Percentiles rank a stretch among this genome's conserved stretches.
Conservation (phyloP, 441 rosid genomes). For the Geranium incanum region DNA sequence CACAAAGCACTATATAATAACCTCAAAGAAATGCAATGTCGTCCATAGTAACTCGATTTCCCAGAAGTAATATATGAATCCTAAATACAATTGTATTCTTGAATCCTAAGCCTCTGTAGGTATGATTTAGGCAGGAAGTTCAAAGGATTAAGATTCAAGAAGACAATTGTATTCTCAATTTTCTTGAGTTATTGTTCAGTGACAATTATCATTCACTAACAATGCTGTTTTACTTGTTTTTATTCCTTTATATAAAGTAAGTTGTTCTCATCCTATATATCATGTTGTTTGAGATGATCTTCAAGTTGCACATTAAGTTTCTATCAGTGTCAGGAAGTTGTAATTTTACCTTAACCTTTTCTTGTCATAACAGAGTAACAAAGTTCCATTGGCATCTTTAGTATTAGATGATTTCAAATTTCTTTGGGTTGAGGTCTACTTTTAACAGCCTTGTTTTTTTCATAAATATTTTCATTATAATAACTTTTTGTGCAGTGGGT, state of each 20-base stretch:
- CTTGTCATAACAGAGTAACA: background rate
- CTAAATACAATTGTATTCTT: too few relatives aligned
- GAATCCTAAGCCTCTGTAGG: too few relatives aligned
- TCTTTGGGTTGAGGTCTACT: background rate
- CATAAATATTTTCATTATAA: background rate
- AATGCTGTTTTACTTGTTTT: too few relatives aligned
- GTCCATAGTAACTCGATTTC: too few relatives aligned
- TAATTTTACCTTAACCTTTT: background rate
- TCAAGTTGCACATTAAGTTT: background rate
- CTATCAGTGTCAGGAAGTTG: background rate
- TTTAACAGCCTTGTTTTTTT: background rate
- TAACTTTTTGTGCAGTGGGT: conserved; percentile 59
- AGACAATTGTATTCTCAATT: too few relatives aligned
- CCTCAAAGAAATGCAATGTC: too few relatives aligned
- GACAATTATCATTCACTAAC: too few relatives aligned
- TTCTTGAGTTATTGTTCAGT: too few relatives aligned
- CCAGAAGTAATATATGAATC: too few relatives aligned
- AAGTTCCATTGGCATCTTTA: background rate
- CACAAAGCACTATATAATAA: too few relatives aligned
- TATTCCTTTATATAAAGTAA: background rate
- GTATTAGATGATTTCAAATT: background rate
- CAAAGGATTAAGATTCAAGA: too few relatives aligned
- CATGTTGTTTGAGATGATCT: background rate
- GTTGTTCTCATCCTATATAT: background rate
- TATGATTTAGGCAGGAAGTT: too few relatives aligned